These are phyloP conservation scores for Suillus ampliporus DNA, from an alignment of 768 basidiomycete genomes.

Conservation along the genomic window DNA sequence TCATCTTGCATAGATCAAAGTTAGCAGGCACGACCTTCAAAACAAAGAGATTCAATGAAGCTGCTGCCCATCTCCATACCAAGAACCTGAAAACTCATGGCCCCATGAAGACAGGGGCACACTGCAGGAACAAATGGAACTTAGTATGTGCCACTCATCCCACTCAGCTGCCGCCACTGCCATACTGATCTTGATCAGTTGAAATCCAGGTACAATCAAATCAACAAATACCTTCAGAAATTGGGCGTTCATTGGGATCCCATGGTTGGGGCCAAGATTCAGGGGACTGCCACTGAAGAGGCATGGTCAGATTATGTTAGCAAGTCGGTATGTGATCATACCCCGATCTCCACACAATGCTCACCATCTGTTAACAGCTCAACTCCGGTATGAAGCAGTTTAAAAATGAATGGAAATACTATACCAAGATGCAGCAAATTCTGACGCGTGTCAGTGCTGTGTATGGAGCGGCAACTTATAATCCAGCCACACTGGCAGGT, in stretches of 20 bases:
- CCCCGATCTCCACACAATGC: background rate
- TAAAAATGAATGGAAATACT: background rate
- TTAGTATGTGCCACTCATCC: background rate
- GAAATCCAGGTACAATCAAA: background rate
- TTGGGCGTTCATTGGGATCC: background rate
- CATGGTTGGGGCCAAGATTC: background rate
- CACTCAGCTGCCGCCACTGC: background rate
- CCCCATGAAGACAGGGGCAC: background rate
- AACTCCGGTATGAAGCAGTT: background rate
- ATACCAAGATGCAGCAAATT: background rate
- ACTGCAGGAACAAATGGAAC: background rate
- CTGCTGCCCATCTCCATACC: background rate
- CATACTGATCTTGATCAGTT: background rate
- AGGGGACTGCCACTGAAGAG: background rate
- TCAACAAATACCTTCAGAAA: background rate
- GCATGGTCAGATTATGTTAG: background rate
- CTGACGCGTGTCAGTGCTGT: background rate
- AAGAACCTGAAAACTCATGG: background rate
- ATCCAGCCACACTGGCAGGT: background rate
- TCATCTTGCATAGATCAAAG: background rate
- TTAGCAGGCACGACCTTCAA: background rate
- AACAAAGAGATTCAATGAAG: background rate
- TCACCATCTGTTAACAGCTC: background rate
- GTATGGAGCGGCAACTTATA: background rate
- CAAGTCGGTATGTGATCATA: background rate